Conservation (phyloP, 208 protist species). For the Jaenimonas drosophilae region DNA sequence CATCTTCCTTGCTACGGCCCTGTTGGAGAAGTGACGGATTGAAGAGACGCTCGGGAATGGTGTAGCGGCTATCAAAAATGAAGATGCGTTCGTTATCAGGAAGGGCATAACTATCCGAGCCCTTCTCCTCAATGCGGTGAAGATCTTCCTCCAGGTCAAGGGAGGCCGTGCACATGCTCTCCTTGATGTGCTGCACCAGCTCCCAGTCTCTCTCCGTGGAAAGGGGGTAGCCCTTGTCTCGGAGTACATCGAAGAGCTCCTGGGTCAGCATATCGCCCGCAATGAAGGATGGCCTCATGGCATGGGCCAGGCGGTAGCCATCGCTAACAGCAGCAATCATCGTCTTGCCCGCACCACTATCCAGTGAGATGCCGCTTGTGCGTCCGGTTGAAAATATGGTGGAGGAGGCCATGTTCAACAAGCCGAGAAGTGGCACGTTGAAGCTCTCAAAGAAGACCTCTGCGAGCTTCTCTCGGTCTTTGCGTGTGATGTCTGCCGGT, state of each 20-base stretch:
- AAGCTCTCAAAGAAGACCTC: slow-evolving; percentile 98
- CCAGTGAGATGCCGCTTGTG: slow-evolving; percentile 96
- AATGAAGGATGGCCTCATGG: slow-evolving; percentile 40
- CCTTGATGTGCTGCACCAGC: slow-evolving; percentile 71
- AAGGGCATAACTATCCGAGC: slow-evolving; percentile 33
- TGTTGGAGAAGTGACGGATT: slow-evolving; percentile 8
- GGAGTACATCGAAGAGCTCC: slow-evolving; percentile 46
- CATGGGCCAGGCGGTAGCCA: slow-evolving; percentile 84
- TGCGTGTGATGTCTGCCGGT: slow-evolving; percentile 90
- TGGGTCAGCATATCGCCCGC: slow-evolving; percentile 79
- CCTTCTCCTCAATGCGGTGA: slow-evolving; percentile 4
- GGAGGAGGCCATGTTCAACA: slow-evolving; percentile 91
- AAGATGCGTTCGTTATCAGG: slow-evolving; percentile 87
- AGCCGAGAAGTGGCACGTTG: slow-evolving; percentile 86
- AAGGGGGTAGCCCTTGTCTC: slow-evolving; percentile 85
- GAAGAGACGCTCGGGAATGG: slow-evolving; percentile 85
- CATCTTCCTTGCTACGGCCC: slow-evolving; percentile 35
- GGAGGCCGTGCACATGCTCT: slow-evolving; percentile 64
- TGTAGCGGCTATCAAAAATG: slow-evolving; percentile 67
- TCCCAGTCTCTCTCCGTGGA: slow-evolving; percentile 54
- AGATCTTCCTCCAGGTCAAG: slow-evolving; percentile 23
- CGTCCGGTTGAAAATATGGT: slow-evolving; percentile 97
- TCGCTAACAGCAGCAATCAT: slow-evolving; percentile 98
- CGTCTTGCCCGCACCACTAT: slow-evolving; percentile 98
- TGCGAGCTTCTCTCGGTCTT: slow-evolving; percentile 89